A percentile compares a stretch with the other conserved stretches of the same genome.
Conservation (phyloP, 139 green algal genomes). For the Pycnococcus provasolii region DNA sequence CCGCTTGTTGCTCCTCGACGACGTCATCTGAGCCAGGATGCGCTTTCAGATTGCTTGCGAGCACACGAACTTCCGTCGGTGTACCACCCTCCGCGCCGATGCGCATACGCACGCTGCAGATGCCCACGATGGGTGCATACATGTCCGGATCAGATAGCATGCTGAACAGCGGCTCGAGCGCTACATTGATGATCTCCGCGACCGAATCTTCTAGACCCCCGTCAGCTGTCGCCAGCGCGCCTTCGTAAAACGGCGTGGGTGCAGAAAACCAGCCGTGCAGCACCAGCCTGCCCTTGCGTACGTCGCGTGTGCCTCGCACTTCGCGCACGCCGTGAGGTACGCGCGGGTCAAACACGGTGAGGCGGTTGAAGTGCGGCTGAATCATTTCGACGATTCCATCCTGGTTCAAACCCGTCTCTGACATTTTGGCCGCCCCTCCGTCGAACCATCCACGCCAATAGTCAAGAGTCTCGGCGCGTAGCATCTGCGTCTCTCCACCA, state of each 20-base stretch:
- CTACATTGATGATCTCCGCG: no score
- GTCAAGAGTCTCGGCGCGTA: slow-evolving; percentile 50
- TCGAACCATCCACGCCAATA: slow-evolving; percentile 49
- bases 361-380: slow-evolving; percentile 45
- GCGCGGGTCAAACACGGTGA: slow-evolving; percentile 50
- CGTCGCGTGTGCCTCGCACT: slow-evolving; percentile 52
- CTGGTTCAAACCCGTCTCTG: not conserved
- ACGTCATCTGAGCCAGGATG: no score
- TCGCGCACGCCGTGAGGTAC: slow-evolving; percentile 59
- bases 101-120: no score
- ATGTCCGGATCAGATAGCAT: no score
- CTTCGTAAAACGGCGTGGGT: slow-evolving; percentile 53
- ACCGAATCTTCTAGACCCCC: not conserved
- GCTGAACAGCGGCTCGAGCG: no score
- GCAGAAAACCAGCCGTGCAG: slow-evolving; percentile 75
- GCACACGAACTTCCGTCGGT: no score
- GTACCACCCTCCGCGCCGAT: no score
- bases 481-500: slow-evolving; percentile 65
- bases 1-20: no score
- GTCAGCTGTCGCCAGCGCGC: slow-evolving; percentile 36
- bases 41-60: no score
- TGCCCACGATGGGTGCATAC: no score
- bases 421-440: not conserved
- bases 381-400: slow-evolving; percentile 45
- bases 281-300: slow-evolving; percentile 52